These are phyloP conservation scores for Ceratobasidium theobromae DNA, from an alignment of 1,284 basidiomycete species.

Conservation along the genomic window DNA sequence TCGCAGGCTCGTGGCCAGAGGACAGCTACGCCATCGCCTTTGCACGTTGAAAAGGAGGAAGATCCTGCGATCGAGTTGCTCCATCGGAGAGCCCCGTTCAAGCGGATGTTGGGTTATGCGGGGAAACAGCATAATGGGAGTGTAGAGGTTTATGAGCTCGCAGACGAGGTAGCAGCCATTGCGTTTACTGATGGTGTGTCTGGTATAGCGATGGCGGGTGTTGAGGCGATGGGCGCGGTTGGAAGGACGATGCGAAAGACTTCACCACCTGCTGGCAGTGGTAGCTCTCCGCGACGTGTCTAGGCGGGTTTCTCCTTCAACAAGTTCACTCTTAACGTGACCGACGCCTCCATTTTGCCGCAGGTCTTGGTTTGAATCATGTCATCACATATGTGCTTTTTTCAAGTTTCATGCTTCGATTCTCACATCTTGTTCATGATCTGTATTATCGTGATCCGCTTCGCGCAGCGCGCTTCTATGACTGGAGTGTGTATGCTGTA, in stretches of 20 bases:
- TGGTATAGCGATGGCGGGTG: constrained; percentile 1
- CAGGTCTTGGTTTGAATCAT: constrained; percentile 21
- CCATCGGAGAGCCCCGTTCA: background rate
- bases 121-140: constrained; percentile 14
- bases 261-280: background rate
- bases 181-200: background rate
- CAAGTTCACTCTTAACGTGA: constrained; percentile 2
- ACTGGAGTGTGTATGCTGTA: constrained; percentile 11
- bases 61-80: constrained; percentile 6
- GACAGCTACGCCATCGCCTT: background rate
- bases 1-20: background rate
- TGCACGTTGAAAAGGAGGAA: constrained; percentile 1
- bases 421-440: background rate
- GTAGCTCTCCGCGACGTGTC: background rate
- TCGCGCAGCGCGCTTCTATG: constrained; percentile 7
- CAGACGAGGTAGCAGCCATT: constrained; percentile 14
- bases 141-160: constrained; percentile 1
- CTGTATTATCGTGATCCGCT: no score
- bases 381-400: constrained; percentile 20
- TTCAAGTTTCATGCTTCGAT: background rate
- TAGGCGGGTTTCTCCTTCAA: background rate
- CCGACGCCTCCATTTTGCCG: constrained; percentile 13
- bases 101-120: constrained; percentile 15
- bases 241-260: background rate
- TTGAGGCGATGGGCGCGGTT: background rate